Evolutionary conservation across 495 filamentous ascomycete genomes (phyloP), one percentile per base, ranked within the genome.

Genomic region (Coniosporium apollinis): DNA sequence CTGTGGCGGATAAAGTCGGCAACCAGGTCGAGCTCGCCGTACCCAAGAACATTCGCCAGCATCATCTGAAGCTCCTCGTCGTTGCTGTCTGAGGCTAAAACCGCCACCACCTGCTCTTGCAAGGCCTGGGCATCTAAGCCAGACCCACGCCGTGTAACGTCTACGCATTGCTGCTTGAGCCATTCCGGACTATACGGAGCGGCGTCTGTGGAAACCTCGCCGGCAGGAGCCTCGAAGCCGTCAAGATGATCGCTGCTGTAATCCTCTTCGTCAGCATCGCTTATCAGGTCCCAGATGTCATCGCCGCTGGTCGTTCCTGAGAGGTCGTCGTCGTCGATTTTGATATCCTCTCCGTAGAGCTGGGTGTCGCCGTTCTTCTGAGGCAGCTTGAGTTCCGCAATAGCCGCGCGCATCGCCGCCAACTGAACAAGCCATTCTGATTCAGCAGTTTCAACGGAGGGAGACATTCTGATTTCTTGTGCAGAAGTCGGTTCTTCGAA

Each of bases 241-340:
- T 67, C 60, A 6, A 64, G 36, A 10, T 58, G 60, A 30, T 68
- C 65, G 28, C 60, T 66, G 25, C 60, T 70, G 35, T 67, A 55
- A 2, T 62, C 63, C 18, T 72, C 79, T 21, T 70, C 62, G 19
- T 82, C 75, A 28, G 64, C 66, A 21, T 82, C 79, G 31, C 72
- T 79, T 51, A 84, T 80, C 24, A 85, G 69, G 52, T 92, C 82
- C 89, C 89, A 96, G 7, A 93, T 70, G 57, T 91, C 81, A 41
- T 85, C 78, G 6, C 72, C 66, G 13, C 71, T 70, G 26, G 65
- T 70, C 1, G 62, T 61, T 2, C 70, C 73, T 0, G 67, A 74
- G 22, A 71, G 65, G 16, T 72, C 67, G 13, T 61, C 61, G 28
- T 70, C 66, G 16, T 75, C 72, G 28, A 79, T 26, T 15, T 66